Percentiles rank a stretch among this genome's conserved stretches.
Evolutionary conservation across 805 yeast species (phyloP).

Genomic region (Candida palmyrensis): DNA sequence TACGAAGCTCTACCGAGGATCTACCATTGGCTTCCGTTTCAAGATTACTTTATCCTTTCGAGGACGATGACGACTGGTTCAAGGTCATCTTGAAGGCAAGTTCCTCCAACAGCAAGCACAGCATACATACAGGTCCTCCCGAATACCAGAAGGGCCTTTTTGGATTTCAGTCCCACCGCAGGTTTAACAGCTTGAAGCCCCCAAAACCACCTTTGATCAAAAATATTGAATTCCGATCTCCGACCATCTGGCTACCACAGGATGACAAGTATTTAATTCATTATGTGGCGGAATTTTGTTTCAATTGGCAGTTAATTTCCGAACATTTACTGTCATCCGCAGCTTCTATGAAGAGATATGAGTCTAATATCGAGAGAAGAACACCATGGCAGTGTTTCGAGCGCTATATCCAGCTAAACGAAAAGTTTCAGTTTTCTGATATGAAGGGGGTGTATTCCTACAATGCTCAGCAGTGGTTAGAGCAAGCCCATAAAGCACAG

Average conservation of each 20-base stretch:
- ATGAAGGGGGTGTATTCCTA: slow-evolving; percentile 83
- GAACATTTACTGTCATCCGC: slow-evolving; percentile 68
- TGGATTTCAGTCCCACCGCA: slow-evolving; percentile 45
- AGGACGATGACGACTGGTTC: slow-evolving; percentile 60
- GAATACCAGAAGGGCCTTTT: slow-evolving; percentile 55
- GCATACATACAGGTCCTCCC: slow-evolving; percentile 20
- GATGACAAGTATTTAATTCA: slow-evolving; percentile 80
- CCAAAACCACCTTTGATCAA: slow-evolving; percentile 87
- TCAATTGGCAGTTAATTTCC: slow-evolving; percentile 91
- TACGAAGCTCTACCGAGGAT: slow-evolving; percentile 9
- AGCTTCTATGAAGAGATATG: slow-evolving; percentile 54
- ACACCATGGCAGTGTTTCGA: slow-evolving; percentile 99
- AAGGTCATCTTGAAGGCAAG: slow-evolving; percentile 47
- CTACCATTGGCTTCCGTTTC: slow-evolving; percentile 53
- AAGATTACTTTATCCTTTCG: slow-evolving; percentile 57
- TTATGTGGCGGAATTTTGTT: slow-evolving; percentile 78
- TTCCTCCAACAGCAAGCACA: slow-evolving; percentile 5
- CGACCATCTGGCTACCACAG: slow-evolving; percentile 94
- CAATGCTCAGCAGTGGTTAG: slow-evolving; percentile 86
- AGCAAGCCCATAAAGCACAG: slow-evolving; percentile 85
- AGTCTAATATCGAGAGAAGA: slow-evolving; percentile 87
- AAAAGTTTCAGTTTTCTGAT: slow-evolving; percentile 79
- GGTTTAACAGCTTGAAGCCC: slow-evolving; percentile 67
- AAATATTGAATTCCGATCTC: slow-evolving; percentile 77
- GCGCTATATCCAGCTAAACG: slow-evolving; percentile 87